phyloP scores from a whole-genome alignment of 179 eudicot species.

The Pouteria campechiana region DNA sequence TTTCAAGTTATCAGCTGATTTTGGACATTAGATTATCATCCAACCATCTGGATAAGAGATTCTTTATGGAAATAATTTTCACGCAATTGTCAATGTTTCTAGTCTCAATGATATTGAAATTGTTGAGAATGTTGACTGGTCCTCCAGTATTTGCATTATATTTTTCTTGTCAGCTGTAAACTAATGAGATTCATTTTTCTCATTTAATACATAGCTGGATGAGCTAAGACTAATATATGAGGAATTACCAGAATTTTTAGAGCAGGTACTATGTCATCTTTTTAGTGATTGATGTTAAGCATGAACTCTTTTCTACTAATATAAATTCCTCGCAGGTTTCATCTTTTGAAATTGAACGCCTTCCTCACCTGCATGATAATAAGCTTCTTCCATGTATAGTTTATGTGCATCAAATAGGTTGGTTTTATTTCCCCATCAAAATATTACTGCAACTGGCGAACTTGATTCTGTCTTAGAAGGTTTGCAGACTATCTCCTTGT shows the following conservation, averaged over 20 bases:
- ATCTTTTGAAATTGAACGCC: conserved; percentile 75
- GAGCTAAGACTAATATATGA: conserved; percentile 96
- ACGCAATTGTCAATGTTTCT: too few species aligned
- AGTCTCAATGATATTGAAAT: background rate
- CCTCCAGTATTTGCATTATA: background rate
- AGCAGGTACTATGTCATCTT: conserved; percentile 47
- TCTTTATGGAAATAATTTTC: too few species aligned
- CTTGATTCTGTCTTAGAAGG: too few species aligned
- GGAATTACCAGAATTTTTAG: conserved; percentile 91
- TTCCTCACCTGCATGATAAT: conserved; percentile 43
- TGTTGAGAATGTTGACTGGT: conserved; percentile 2
- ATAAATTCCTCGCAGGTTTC: conserved; percentile 50
- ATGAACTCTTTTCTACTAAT: conserved; percentile 2
- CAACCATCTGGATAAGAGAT: too few species aligned
- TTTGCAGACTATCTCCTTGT: too few species aligned
- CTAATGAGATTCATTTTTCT: background rate
- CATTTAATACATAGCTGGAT: conserved; percentile 54
- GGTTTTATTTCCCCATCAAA: conserved; percentile 5
- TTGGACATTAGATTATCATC: too few species aligned
- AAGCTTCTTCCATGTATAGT: conserved; percentile 49
- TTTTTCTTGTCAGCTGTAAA: background rate
- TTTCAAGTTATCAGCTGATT: too few species aligned
- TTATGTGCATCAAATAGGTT: conserved; percentile 95
- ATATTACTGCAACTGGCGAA: too few species aligned
- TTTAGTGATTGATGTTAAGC: background rate